Base-by-base conservation (phyloP, 345 rosid species). In the Murraya paniculata region DNA sequence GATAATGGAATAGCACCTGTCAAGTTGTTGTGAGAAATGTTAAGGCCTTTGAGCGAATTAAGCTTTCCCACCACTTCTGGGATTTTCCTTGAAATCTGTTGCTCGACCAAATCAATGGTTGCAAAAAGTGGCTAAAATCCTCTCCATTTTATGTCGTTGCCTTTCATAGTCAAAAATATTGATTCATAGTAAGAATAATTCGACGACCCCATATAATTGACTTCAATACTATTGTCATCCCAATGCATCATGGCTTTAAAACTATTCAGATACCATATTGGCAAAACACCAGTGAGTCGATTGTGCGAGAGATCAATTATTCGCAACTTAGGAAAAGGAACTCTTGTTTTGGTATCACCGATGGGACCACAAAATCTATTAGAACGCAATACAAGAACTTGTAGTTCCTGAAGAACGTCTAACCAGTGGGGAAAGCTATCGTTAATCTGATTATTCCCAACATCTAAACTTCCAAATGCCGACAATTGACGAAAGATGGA, bases 381-480 rank as follows among this genome's bases (percentile, higher is more conserved):
- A 1, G 72, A 71, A 0, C 72, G 24, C 58, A 85, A 24, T 10
- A 80, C 33, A 4, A 85, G 41, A n/a, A 75, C 71, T 21, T 62
- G 53, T 5, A 85, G 28, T 4, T 75, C 7, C 0, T 66, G 77
- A 50, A 85, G 78, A 25, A 56, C 21, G 27, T 38, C 78, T 31
- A 85, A 28, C 85, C 82, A 78, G 21, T 2, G 14, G 1, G 87
- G 87, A 9, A 80, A 85, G 2, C 24, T 60, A 21, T 48, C 82
- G 9, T 28, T 57, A 27, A 80, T 58, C 6, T 6, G 28, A 48
- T 81, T 83, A 39, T 79, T 79, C 2, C 84, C 68, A 2, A 82
- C 38, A 74, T 81, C 81, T 0, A 82, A 7, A 59, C 73, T 81
- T 81, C 68, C 11, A 39, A 39, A 39, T 39, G 3, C 45, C 0